Percentiles rank a stretch among this genome's conserved stretches.
Evolutionary conservation across 768 basidiomycete species (phyloP).

Genomic region (Amanita rubescens): DNA sequence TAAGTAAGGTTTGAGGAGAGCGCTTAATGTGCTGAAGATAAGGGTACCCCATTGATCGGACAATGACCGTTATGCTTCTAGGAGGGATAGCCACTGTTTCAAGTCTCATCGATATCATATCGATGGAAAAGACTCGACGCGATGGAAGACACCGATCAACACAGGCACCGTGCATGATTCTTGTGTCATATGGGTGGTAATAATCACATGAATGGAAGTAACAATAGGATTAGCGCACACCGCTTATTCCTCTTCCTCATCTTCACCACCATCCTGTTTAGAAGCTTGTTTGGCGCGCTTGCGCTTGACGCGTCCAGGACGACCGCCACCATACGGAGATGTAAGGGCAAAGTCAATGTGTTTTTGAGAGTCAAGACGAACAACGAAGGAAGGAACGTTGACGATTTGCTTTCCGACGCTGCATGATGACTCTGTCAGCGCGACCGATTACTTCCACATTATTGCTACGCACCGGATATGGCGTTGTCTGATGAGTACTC

Average conservation of each 20-base stretch:
- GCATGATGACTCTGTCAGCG: constrained; percentile 3
- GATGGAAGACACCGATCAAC: background rate
- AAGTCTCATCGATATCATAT: background rate
- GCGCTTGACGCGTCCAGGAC: constrained; percentile 94
- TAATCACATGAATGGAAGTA: constrained; percentile 23
- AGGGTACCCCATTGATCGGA: background rate
- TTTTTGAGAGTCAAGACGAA: constrained; percentile 98
- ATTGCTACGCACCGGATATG: constrained; percentile 79
- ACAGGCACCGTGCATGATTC: background rate
- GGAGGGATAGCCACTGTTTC: background rate
- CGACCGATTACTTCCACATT: background rate
- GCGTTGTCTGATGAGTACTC: constrained; percentile 94
- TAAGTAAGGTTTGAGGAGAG: background rate
- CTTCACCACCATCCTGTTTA: constrained; percentile 85
- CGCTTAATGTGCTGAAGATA: too few relatives aligned
- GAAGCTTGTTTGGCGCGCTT: constrained; percentile 93
- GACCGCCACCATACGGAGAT: constrained; percentile 93
- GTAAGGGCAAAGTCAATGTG: constrained; percentile 99
- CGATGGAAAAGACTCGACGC: too few relatives aligned
- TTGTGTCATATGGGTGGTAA: constrained; percentile 17
- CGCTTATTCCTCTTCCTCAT: constrained; percentile 81
- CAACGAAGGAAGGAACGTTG: constrained; percentile 97
- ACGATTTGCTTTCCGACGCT: constrained; percentile 99
- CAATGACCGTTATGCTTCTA: background rate
- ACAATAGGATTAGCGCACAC: background rate